phyloP scores from a whole-genome alignment of 306 rosid species.

The Canavalia ensiformis region DNA sequence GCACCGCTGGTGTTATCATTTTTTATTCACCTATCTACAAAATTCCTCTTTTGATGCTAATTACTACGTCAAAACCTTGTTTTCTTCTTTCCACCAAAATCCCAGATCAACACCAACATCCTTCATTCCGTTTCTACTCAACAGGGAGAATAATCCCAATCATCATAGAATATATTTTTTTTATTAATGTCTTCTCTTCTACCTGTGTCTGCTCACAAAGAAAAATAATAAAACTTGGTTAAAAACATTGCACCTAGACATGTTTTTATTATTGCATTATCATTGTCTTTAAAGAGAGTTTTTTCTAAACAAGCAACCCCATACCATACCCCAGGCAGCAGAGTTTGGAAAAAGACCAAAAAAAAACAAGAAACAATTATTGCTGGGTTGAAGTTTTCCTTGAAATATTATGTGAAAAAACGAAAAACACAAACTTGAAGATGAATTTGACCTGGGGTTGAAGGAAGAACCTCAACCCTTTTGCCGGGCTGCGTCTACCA shows the following conservation, averaged over 20 bases:
- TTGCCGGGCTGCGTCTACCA: constrained; percentile 40
- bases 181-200: constrained; percentile 45
- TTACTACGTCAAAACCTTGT: constrained; percentile 41
- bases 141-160: constrained; percentile 40
- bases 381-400: constrained; percentile 26
- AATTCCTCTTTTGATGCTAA: constrained; percentile 29
- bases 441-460: constrained; percentile 58
- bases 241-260: constrained; percentile 41
- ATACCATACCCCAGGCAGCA: constrained; percentile 1
- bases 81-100: constrained; percentile 56
- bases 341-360: neutral
- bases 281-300: constrained; percentile 11
- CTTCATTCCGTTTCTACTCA: constrained; percentile 45
- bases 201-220: constrained; percentile 46
- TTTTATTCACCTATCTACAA: constrained; percentile 41
- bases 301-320: constrained; percentile 23
- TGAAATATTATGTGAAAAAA: constrained; percentile 16
- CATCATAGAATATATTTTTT: constrained; percentile 40
- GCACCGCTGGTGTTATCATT: constrained; percentile 57
- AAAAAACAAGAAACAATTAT: neutral
- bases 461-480: constrained; percentile 53
- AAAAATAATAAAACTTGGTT: constrained; percentile 20
- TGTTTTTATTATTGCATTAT: constrained; percentile 13
- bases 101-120: constrained; percentile 62
- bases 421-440: constrained; percentile 18